Base-by-base conservation (phyloP, 495 filamentous ascomycete species). In the Aspergillus biplanus region DNA sequence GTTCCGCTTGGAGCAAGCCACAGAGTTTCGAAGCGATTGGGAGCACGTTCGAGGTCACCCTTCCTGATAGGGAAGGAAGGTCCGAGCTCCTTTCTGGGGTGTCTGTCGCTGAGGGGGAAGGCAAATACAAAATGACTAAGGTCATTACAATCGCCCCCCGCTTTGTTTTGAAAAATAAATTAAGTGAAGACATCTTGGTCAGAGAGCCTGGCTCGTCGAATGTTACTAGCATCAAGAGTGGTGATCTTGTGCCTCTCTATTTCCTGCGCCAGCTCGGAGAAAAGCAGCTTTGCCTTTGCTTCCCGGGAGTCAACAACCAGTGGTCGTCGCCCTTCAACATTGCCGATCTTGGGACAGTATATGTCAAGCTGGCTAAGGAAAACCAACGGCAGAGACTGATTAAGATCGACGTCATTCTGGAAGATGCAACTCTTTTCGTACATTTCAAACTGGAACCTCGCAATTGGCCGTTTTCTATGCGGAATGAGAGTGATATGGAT, bases 311-410 rank as follows among this genome's bases (percentile, higher is more conserved):
- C 44, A 97, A 96, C 81, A 96, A 97, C 74, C 90, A 94, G 73
- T 99, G 96, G 96, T 97, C 96, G 31, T 94, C 96, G 7, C 92
- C 95, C 3, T 96, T 99, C 80, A 96, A 93, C 71, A 97, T 99
- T 61, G 92, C 92, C 11, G 93, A 98, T 69, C 81, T 97, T 34
- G 95, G 95, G 49, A 92, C 87, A 27, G 88, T 91, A 3, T 92
- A 99, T 73, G 86, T 99, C 68, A 99, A 99, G 76, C 85, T 99
- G 61, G 90, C 96, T 37, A 96, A 91, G 72, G 86, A 89, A 35
- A 90, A 91, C 33, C 91, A 97, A 78, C 86, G 92, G 52, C 95
- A 99, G 71, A 88, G 86, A 63, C 85, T 99, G 32, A 87, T 99
- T 52, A 86, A 94, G 48, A 83, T 95, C 21, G 96, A 98, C 70